A percentile compares a stretch with the other conserved stretches of the same genome.
Conservation (phyloP, 495 filamentous ascomycete species). For the Aspergillus panamensis region DNA sequence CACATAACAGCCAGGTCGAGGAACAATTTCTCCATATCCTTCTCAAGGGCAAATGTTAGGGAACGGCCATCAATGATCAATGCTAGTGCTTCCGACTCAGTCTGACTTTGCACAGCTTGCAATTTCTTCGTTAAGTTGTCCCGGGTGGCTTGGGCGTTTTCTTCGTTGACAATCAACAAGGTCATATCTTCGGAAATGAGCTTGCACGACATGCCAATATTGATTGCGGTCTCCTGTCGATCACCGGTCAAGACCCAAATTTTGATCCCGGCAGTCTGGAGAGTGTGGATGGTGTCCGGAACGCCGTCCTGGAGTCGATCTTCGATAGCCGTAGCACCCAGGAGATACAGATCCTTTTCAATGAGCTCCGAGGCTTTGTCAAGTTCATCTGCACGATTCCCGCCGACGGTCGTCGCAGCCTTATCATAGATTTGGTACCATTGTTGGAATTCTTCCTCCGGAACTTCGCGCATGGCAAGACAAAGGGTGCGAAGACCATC, state of each 20-base stretch:
- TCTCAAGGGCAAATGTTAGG: conserved; percentile 89
- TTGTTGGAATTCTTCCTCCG: conserved; percentile 84
- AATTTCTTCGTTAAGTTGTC: conserved; percentile 91
- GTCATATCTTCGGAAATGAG: conserved; percentile 99
- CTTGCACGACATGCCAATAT: conserved; percentile 99
- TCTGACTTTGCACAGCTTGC: conserved; percentile 76
- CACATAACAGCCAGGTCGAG: conserved; percentile 91
- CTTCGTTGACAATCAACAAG: conserved; percentile 93
- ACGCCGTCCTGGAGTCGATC: conserved; percentile 97
- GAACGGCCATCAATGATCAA: conserved; percentile 97
- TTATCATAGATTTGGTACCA: conserved; percentile 88
- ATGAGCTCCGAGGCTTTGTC: conserved; percentile 97
- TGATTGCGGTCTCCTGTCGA: conserved; percentile 98
- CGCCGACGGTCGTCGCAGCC: conserved; percentile 85
- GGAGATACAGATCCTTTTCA: conserved; percentile 83
- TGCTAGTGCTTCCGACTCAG: conserved; percentile 83
- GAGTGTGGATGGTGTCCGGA: conserved; percentile 95
- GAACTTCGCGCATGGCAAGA: conserved; percentile 89
- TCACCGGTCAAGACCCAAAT: conserved; percentile 99
- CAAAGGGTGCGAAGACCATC: conserved; percentile 95
- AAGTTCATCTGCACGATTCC: conserved; percentile 88
- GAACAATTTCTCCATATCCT: conserved; percentile 89
- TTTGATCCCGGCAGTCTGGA: conserved; percentile 97
- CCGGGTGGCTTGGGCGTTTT: conserved; percentile 66
- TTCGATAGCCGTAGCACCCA: conserved; percentile 97